Evolutionary conservation across 2,329 filamentous ascomycete genomes (phyloP).

Genomic region (Colletotrichum sp.): DNA sequence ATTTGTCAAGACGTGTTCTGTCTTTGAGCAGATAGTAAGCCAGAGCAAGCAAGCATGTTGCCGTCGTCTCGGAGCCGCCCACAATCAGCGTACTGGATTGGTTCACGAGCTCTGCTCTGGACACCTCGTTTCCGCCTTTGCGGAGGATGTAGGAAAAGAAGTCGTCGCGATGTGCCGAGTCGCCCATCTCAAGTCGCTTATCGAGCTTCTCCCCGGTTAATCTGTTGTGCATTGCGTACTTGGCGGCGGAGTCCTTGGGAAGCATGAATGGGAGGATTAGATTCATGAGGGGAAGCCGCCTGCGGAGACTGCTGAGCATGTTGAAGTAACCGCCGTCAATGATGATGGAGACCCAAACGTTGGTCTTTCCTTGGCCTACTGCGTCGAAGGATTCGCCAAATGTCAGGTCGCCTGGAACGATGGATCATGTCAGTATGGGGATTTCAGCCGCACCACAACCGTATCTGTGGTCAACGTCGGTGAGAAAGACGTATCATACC

Average conservation of each 20-base stretch:
- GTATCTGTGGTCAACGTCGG: fast-evolving
- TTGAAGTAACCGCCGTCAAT: background rate
- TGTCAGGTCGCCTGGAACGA: background rate
- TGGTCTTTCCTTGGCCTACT: background rate
- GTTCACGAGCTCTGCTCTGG: background rate
- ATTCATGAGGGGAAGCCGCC: background rate
- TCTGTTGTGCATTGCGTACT: background rate
- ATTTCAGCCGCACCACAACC: background rate
- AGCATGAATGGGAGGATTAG: background rate
- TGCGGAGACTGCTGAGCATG: background rate
- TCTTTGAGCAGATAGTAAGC: background rate
- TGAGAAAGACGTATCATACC: background rate
- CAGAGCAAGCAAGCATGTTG: background rate
- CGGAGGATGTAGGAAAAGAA: background rate
- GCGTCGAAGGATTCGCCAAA: background rate
- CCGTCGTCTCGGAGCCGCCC: background rate
- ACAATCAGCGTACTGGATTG: background rate
- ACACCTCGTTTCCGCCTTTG: background rate
- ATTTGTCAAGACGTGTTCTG: background rate
- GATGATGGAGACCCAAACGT: background rate
- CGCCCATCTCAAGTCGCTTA: background rate
- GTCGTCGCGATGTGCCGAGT: background rate
- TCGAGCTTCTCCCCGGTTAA: background rate
- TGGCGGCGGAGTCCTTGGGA: background rate
- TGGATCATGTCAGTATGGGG: background rate